These are phyloP conservation scores for Suaeda aralocaspica DNA, from an alignment of 148 eudicot species.

Conservation along the genomic window DNA sequence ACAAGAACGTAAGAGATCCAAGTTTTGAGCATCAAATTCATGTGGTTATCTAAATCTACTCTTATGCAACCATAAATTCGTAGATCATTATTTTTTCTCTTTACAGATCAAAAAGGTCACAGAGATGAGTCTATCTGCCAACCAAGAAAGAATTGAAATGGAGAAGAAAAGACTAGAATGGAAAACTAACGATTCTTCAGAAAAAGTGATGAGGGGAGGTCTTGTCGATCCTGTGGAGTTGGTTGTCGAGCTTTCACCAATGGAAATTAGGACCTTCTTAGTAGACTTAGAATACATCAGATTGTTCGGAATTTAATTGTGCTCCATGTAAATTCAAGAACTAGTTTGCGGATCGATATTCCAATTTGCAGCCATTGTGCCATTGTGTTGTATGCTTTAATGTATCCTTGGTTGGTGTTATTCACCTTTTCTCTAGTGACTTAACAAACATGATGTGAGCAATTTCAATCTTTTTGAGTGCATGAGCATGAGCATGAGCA, in stretches of 20 bases:
- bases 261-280: conserved; percentile 84
- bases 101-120: conserved; percentile 62
- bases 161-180: conserved; percentile 63
- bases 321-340: too few relatives aligned
- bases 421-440: too few relatives aligned
- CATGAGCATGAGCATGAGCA: too few relatives aligned
- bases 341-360: too few relatives aligned
- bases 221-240: conserved; percentile 58
- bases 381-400: too few relatives aligned
- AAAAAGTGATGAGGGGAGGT: conserved; percentile 51
- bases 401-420: too few relatives aligned
- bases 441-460: too few relatives aligned
- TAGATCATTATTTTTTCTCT: not conserved
- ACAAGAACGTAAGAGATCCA: conserved; percentile 53
- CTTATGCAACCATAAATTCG: not conserved
- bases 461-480: too few relatives aligned
- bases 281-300: conserved; percentile 36
- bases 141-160: conserved; percentile 81
- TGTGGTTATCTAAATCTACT: not conserved
- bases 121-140: conserved; percentile 85
- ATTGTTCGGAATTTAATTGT: conserved; percentile 18
- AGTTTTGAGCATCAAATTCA: not conserved
- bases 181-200: conserved; percentile 59
- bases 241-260: conserved; percentile 73
- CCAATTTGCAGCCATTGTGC: too few relatives aligned